These are phyloP conservation scores for Prunus persica DNA, from an alignment of 306 rosid genomes.

Conservation along the genomic window DNA sequence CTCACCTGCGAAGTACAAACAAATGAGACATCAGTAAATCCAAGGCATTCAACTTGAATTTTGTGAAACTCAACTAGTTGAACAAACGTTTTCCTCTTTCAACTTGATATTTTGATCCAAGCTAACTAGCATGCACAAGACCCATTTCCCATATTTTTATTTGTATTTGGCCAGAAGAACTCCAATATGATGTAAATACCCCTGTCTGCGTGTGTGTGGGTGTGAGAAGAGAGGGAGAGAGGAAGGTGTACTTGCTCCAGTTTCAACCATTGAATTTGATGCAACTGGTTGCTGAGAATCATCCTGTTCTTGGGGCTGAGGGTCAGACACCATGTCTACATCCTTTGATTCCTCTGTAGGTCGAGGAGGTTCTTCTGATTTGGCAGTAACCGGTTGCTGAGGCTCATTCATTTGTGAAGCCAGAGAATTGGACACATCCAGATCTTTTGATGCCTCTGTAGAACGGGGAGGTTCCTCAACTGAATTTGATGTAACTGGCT, in stretches of 20 bases:
- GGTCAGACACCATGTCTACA: conserved; percentile 42
- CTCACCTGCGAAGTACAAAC: conserved; percentile 43
- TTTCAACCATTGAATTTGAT: conserved; percentile 38
- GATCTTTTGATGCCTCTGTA: conserved; percentile 31
- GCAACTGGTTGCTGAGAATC: conserved; percentile 39
- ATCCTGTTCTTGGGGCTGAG: conserved; percentile 35
- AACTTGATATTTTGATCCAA: background rate
- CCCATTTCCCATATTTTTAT: background rate
- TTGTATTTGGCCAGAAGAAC: background rate
- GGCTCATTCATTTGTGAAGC: conserved; percentile 27
- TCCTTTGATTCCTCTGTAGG: conserved; percentile 37
- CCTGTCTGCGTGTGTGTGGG: background rate
- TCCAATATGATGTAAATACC: background rate
- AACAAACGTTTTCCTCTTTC: background rate
- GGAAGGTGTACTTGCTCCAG: conserved; percentile 35
- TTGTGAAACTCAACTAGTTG: background rate
- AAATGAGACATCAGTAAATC: conserved; percentile 3
- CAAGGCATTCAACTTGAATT: background rate
- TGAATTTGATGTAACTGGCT: conserved; percentile 32
- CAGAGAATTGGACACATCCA: conserved; percentile 33
- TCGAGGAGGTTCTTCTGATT: conserved; percentile 37
- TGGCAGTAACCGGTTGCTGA: conserved; percentile 18
- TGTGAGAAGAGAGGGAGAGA: conserved; percentile 13
- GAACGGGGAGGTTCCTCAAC: conserved; percentile 31
- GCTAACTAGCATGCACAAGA: background rate